These are phyloP conservation scores for Alternaria ethzedia DNA, from an alignment of 2,329 filamentous ascomycete species.

Conservation along the genomic window DNA sequence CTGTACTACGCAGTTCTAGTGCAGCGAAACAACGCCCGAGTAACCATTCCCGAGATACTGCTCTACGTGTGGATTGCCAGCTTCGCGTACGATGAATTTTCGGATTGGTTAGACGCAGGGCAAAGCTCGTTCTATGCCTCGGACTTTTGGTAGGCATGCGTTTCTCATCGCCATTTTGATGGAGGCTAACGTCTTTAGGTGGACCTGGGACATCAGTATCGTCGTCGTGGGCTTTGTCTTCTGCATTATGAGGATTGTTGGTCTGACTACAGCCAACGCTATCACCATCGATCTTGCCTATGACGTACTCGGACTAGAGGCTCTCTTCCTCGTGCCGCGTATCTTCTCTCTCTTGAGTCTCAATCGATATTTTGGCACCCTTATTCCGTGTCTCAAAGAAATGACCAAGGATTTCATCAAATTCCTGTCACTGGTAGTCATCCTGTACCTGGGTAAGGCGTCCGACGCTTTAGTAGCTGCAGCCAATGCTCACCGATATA, in stretches of 20 bases:
- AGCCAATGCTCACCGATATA: neutral
- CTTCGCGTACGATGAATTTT: constrained; percentile 81
- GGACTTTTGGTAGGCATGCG: constrained; percentile 55
- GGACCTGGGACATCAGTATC: constrained; percentile 57
- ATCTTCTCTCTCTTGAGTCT: constrained; percentile 87
- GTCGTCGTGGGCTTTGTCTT: constrained; percentile 76
- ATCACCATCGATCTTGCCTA: constrained; percentile 79
- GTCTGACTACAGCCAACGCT: constrained; percentile 65
- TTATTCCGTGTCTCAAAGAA: constrained; percentile 89
- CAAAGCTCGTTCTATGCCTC: constrained; percentile 68
- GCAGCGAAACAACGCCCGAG: constrained; percentile 68
- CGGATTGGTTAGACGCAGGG: constrained; percentile 80
- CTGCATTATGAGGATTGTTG: constrained; percentile 70
- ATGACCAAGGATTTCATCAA: constrained; percentile 94
- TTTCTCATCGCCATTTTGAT: constrained; percentile 42
- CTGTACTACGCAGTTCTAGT: constrained; percentile 89
- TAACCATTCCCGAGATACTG: constrained; percentile 73
- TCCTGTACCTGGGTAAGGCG: constrained; percentile 73
- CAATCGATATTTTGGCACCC: constrained; percentile 87
- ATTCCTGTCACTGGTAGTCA: constrained; percentile 77
- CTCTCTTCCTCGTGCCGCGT: constrained; percentile 84
- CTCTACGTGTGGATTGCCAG: constrained; percentile 87
- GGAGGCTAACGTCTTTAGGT: constrained; percentile 12
- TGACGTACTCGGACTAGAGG: constrained; percentile 87
- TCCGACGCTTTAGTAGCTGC: neutral